Evolutionary conservation across 192 early-diverging fungal species (phyloP).

Genomic region (Backusella macrospora): DNA sequence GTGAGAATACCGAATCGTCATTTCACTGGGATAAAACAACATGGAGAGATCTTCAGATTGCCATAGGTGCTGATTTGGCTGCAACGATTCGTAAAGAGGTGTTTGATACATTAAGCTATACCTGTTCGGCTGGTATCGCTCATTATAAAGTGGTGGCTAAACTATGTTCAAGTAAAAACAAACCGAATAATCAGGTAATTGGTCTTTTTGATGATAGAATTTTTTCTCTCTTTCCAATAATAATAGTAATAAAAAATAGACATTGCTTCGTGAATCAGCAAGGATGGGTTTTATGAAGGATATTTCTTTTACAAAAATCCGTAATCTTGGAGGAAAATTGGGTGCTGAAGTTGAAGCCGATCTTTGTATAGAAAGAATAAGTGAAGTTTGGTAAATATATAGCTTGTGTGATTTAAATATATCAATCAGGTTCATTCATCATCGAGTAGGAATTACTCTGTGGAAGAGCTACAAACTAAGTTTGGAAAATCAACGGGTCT

Average conservation of each 20-base stretch:
- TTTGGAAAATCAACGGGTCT: conserved; percentile 54
- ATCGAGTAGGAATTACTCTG: conserved; percentile 41
- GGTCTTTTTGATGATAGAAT: background rate
- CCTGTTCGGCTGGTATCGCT: conserved; percentile 81
- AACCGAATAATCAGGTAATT: conserved; percentile 77
- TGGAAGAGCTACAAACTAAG: conserved; percentile 52
- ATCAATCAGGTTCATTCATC: no score
- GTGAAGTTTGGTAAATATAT: conserved; percentile 51
- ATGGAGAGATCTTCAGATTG: conserved; percentile 81
- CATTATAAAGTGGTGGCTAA: conserved; percentile 90
- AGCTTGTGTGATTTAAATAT: background rate
- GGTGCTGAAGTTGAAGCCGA: conserved; percentile 70
- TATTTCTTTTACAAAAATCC: conserved; percentile 77
- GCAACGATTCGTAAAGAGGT: conserved; percentile 66
- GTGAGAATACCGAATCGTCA: background rate
- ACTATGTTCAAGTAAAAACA: conserved; percentile 81
- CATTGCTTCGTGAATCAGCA: conserved; percentile 62
- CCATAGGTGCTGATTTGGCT: conserved; percentile 71
- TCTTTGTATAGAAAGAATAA: conserved; percentile 60
- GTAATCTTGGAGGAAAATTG: conserved; percentile 85
- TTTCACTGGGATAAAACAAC: conserved; percentile 23
- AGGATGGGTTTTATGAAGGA: conserved; percentile 62
- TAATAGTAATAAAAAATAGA: conserved; percentile 62
- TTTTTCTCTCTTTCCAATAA: background rate
- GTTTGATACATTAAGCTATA: conserved; percentile 71